A percentile compares a stretch with the other conserved stretches of the same genome.
These are phyloP conservation scores for Rhipidocladum racemiflorum DNA, from an alignment of 176 grass and related monocot species.

Conservation along the genomic window DNA sequence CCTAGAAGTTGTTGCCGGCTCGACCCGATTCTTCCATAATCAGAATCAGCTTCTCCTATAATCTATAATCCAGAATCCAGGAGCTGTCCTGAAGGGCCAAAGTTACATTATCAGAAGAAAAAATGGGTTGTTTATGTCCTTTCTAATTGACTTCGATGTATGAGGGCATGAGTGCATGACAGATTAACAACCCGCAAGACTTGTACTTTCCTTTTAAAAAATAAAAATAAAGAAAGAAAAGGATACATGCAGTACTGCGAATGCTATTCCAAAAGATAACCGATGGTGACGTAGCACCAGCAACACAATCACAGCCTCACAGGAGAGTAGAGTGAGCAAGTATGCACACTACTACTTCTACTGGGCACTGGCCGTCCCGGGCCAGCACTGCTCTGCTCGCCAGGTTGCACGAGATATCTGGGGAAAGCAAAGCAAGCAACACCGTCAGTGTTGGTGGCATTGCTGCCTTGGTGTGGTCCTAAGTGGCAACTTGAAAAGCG, in stretches of 20 bases:
- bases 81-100: too few relatives aligned
- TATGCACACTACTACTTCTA: neutral
- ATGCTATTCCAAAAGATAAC: neutral
- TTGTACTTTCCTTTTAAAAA: neutral
- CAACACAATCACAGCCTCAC: constrained; percentile 1
- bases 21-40: too few relatives aligned
- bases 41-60: too few relatives aligned
- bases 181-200: neutral
- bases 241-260: neutral
- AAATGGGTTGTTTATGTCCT: neutral
- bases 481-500: neutral
- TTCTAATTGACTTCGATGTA: neutral
- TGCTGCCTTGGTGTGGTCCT: neutral
- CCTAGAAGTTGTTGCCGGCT: too few relatives aligned
- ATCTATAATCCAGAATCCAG: too few relatives aligned
- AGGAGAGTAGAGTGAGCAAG: neutral
- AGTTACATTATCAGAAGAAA: neutral
- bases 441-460: constrained; percentile 4
- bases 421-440: neutral
- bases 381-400: neutral
- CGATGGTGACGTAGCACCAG: neutral
- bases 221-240: neutral
- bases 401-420: neutral
- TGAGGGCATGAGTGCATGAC: neutral
- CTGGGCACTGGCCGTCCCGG: neutral